Conservation (phyloP, 192 early-diverging fungal species). For the Coemansia sp. region DNA sequence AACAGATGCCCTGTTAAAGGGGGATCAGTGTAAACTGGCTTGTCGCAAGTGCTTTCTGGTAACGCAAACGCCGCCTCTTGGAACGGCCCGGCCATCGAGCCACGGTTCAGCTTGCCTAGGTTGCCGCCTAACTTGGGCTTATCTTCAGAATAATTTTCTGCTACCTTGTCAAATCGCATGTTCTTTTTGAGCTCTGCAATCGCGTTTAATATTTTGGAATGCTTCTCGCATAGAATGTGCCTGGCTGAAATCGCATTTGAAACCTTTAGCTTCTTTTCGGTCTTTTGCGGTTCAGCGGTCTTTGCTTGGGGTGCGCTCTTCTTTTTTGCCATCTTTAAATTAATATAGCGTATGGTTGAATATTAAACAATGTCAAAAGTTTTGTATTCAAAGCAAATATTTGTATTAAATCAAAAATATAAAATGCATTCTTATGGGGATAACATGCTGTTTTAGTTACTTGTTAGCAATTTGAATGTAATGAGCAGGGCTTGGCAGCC, state of each 20-base stretch:
- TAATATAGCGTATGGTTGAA: too few species aligned
- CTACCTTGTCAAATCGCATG: constrained; percentile 66
- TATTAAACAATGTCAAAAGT: too few species aligned
- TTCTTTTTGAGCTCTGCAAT: constrained; percentile 62
- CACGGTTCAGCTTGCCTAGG: constrained; percentile 77
- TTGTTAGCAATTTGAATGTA: too few species aligned
- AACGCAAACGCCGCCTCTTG: constrained; percentile 80
- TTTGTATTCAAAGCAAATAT: too few species aligned
- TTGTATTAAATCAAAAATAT: too few species aligned
- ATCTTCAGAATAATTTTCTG: constrained; percentile 75
- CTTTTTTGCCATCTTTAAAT: constrained; percentile 24
- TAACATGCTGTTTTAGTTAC: too few species aligned
- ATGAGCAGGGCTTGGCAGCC: too few species aligned
- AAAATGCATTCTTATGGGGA: too few species aligned
- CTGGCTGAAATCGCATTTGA: constrained; percentile 67
- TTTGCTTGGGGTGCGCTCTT: constrained; percentile 14
- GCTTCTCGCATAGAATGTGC: constrained; percentile 86
- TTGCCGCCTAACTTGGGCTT: constrained; percentile 79
- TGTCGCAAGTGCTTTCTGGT: constrained; percentile 61
- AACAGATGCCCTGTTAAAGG: too few species aligned
- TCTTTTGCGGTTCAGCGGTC: constrained; percentile 5
- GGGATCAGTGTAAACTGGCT: constrained; percentile 69
- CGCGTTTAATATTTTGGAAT: constrained; percentile 69
- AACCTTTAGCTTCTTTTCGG: constrained; percentile 60
- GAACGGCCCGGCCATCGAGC: constrained; percentile 72